Evolutionary conservation across 139 green algal genomes (phyloP), one percentile per base, ranked within the genome.

Genomic region (Yamagishiella unicocca): DNA sequence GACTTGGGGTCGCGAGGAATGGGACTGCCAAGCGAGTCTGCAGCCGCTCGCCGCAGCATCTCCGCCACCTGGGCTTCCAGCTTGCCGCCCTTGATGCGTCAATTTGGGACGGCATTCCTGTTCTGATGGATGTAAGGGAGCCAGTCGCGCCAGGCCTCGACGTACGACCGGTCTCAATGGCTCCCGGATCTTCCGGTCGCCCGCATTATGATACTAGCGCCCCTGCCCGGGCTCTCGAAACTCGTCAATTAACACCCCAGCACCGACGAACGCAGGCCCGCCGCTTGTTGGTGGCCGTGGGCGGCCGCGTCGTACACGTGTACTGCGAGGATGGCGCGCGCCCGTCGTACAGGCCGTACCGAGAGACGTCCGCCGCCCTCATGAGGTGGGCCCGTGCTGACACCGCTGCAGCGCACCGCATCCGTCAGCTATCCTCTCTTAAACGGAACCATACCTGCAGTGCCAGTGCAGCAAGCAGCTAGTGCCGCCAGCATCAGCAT

Each of bases 341-440:
- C 2, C 89, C 94, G 6, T 90, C 74, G 25, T 96, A 95, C 83
- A 70, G 87, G 33, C 93, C 93, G 19, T 95, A 95, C 78, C 78
- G 93, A 3, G 91, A 95, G 67, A 84, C 84, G 2, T 94, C 88
- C 1, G 81, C 80, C 14, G 83, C 84, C 0, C 75, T 96, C 54
- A 88, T 96, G 58, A 76, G 78, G 64, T 86, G 29, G 19, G 84
- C 40, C 33, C 4, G 21, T 31, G 6, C 35, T 53, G 37, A 10
- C 7, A 9, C n/a, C 10, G 64, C 24, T 14, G 64, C 64, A 42
- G 5, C 21, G 31, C 7, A 40, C n/a, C n/a, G n/a, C n/a, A n/a
- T n/a, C n/a, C n/a, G n/a, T n/a, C n/a, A n/a, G n/a, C n/a, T n/a
- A n/a, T n/a, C n/a, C n/a, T n/a, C n/a, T n/a, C n/a, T n/a, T n/a